These are phyloP conservation scores for Bathelium albidoporum DNA, from an alignment of 495 filamentous ascomycete species.

Conservation along the genomic window DNA sequence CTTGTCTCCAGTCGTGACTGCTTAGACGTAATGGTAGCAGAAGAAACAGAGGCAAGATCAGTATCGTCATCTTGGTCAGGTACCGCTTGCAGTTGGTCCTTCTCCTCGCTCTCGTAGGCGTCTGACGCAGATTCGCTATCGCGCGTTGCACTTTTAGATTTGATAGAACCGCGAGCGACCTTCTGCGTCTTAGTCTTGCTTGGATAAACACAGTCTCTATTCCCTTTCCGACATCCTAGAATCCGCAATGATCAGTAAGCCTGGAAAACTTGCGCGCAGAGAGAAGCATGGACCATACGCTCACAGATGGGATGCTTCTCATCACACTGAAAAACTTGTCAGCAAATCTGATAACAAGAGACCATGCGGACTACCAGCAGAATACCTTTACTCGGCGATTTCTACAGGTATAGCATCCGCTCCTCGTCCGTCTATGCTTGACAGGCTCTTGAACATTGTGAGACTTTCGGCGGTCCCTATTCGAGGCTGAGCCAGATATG, in stretches of 20 bases:
- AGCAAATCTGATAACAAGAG: constrained; percentile 8
- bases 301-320: constrained; percentile 82
- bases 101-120: constrained; percentile 43
- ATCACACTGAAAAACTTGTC: constrained; percentile 55
- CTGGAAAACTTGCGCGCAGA: too few species aligned
- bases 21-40: neutral
- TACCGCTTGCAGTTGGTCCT: constrained; percentile 48
- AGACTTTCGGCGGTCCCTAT: neutral
- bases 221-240: constrained; percentile 73
- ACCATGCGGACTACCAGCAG: constrained; percentile 5
- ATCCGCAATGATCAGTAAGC: neutral
- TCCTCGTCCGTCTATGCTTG: constrained; percentile 88
- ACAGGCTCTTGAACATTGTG: constrained; percentile 50
- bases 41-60: constrained; percentile 17
- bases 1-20: constrained; percentile 15
- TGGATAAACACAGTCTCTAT: constrained; percentile 73
- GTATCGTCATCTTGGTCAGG: constrained; percentile 53
- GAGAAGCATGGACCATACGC: constrained; percentile 35
- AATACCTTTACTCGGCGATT: constrained; percentile 78
- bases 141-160: constrained; percentile 35
- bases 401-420: constrained; percentile 90
- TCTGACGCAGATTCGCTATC: constrained; percentile 41
- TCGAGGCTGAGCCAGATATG: neutral
- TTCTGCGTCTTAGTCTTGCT: constrained; percentile 46
- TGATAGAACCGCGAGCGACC: constrained; percentile 24